These are phyloP conservation scores for Emmonsia crescens DNA, from an alignment of 2,329 filamentous ascomycete genomes.

Conservation along the genomic window DNA sequence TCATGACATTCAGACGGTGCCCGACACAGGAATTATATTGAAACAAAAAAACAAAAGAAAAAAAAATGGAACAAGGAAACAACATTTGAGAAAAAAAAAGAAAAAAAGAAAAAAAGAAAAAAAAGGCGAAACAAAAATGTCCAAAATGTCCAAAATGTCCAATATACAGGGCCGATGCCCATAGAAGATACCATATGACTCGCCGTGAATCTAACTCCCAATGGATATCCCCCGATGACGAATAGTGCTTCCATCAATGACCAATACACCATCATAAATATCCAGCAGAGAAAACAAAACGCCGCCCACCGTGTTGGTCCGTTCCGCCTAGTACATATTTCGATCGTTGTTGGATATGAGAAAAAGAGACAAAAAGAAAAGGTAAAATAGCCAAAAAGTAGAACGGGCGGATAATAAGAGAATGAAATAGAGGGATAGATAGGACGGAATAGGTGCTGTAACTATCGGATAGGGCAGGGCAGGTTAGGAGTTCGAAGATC, in stretches of 20 bases:
- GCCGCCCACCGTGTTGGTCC: neutral
- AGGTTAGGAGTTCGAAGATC: neutral
- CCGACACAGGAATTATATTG: neutral
- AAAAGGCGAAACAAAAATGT: neutral
- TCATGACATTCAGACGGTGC: neutral
- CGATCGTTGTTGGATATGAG: neutral
- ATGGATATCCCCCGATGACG: neutral
- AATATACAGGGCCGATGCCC: neutral
- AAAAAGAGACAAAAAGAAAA: neutral
- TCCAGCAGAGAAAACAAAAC: neutral
- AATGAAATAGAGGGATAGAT: neutral
- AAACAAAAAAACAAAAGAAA: neutral
- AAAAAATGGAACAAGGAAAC: no score
- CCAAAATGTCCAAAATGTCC: neutral
- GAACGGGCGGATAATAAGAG: no score
- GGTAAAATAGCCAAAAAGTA: no score
- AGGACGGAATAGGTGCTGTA: neutral
- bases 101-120: neutral
- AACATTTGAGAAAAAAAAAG: neutral
- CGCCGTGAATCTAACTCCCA: neutral
- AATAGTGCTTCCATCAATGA: neutral
- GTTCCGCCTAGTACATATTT: neutral
- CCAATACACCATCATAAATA: neutral
- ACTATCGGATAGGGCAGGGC: neutral
- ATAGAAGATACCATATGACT: neutral